Evolutionary conservation across 768 basidiomycete species (phyloP).

Genomic region (Gloeopeniophorella convolvens): DNA sequence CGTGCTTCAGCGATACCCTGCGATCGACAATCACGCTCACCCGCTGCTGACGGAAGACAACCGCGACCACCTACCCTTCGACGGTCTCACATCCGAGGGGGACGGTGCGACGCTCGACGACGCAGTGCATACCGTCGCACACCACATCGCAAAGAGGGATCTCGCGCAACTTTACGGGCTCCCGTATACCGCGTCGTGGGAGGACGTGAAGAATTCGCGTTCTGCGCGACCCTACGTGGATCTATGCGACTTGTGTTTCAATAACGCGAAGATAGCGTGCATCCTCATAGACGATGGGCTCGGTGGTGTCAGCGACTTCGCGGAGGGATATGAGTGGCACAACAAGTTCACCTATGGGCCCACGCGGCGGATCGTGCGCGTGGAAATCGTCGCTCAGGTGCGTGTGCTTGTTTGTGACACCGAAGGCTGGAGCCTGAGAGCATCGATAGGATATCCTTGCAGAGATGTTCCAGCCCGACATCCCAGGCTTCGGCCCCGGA

Average conservation of each 20-base stretch:
- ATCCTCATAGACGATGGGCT: slow-evolving; percentile 73
- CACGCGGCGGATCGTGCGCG: slow-evolving; percentile 57
- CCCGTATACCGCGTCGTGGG: slow-evolving; percentile 42
- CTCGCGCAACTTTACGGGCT: slow-evolving; percentile 46
- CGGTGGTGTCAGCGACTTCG: slow-evolving; percentile 38
- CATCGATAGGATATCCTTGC: slow-evolving; percentile 24
- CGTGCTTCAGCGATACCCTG: slow-evolving; percentile 34
- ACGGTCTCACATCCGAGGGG: slow-evolving; percentile 63
- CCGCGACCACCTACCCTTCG: slow-evolving; percentile 46
- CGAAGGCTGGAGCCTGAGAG: neutral
- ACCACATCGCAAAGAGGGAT: slow-evolving; percentile 49
- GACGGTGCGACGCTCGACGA: slow-evolving; percentile 46
- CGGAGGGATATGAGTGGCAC: slow-evolving; percentile 55
- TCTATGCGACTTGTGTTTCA: slow-evolving; percentile 52
- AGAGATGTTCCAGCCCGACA: slow-evolving; percentile 19
- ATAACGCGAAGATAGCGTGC: slow-evolving; percentile 52
- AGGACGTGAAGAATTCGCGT: slow-evolving; percentile 46
- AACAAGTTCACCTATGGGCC: slow-evolving; percentile 47
- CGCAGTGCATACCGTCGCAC: slow-evolving; percentile 50
- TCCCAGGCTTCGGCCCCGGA: neutral
- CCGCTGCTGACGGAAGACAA: slow-evolving; percentile 48
- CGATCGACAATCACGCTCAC: slow-evolving; percentile 79
- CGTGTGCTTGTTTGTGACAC: slow-evolving; percentile 2
- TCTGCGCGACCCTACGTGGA: slow-evolving; percentile 42
- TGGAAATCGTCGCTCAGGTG: slow-evolving; percentile 72